These are phyloP conservation scores for Russula emetica DNA, from an alignment of 768 basidiomycete genomes.

Conservation along the genomic window DNA sequence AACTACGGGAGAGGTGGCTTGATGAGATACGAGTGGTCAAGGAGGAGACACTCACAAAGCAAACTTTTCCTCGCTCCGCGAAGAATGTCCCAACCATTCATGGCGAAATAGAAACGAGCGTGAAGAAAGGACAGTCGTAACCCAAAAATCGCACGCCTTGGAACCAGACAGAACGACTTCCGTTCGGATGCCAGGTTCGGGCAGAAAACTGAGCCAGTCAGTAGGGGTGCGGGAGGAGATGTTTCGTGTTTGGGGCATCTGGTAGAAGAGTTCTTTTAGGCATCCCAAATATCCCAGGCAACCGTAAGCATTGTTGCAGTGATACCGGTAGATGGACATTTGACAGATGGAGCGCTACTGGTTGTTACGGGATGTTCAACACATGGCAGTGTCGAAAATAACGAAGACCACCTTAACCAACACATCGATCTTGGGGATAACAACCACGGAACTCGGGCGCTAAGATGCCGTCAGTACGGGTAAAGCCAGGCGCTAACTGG, in stretches of 20 bases:
- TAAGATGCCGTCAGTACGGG: too few species aligned
- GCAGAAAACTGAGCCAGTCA: constrained; percentile 23
- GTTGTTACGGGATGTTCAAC: neutral
- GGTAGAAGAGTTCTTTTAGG: neutral
- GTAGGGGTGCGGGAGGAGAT: constrained; percentile 11
- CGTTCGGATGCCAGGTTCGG: constrained; percentile 3
- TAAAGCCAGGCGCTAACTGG: too few species aligned
- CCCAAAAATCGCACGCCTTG: neutral
- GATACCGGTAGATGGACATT: too few species aligned
- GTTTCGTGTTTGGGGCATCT: neutral
- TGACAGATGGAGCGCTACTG: neutral
- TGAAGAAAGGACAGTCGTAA: neutral
- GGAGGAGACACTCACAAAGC: constrained; percentile 13
- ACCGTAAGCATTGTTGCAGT: neutral
- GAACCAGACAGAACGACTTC: neutral
- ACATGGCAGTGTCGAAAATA: neutral
- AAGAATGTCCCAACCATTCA: constrained; percentile 23
- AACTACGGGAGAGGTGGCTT: constrained; percentile 5
- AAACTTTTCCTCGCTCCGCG: constrained; percentile 22
- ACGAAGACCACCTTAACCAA: too few species aligned
- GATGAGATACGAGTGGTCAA: neutral
- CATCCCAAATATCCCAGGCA: neutral
- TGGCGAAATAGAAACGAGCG: neutral
- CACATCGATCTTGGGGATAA: too few species aligned
- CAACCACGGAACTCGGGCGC: too few species aligned